Evolutionary conservation across 2,329 filamentous ascomycete species (phyloP).

Genomic region (Podosphaera fusca): DNA sequence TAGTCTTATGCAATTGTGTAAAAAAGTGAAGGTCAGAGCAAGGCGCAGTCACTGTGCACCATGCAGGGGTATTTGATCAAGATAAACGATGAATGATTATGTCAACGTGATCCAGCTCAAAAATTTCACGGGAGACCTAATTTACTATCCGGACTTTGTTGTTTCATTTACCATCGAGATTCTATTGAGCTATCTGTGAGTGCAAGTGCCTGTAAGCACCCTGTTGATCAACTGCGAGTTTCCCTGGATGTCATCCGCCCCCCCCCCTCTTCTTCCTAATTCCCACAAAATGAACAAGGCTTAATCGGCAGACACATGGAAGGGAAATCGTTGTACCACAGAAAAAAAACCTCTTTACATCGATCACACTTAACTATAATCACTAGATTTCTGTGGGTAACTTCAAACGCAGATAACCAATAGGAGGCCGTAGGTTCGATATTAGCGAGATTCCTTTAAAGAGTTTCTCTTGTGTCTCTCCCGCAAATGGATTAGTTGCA

Average conservation of each 20-base stretch:
- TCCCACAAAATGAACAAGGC: too few species aligned
- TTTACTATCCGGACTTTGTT: not conserved
- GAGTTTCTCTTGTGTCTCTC: too few species aligned
- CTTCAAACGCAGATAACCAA: too few species aligned
- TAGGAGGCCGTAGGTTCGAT: too few species aligned
- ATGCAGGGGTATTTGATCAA: not conserved
- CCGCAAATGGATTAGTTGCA: too few species aligned
- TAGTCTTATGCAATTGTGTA: not conserved
- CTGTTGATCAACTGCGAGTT: not conserved
- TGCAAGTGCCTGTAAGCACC: not conserved
- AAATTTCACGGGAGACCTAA: not conserved
- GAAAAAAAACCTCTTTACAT: too few species aligned
- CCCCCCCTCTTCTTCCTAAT: not conserved
- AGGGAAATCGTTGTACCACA: not conserved
- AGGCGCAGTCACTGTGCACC: not conserved
- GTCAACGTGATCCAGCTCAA: too few species aligned
- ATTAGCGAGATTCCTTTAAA: too few species aligned
- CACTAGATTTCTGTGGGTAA: too few species aligned
- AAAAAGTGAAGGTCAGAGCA: not conserved
- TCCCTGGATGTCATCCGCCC: not conserved
- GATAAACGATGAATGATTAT: not conserved
- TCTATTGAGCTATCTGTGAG: not conserved
- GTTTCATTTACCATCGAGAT: not conserved
- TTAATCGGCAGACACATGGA: not conserved
- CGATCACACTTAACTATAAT: too few species aligned